Conservation (phyloP, 805 yeast genomes). For the Pichia gijzeniarum region DNA sequence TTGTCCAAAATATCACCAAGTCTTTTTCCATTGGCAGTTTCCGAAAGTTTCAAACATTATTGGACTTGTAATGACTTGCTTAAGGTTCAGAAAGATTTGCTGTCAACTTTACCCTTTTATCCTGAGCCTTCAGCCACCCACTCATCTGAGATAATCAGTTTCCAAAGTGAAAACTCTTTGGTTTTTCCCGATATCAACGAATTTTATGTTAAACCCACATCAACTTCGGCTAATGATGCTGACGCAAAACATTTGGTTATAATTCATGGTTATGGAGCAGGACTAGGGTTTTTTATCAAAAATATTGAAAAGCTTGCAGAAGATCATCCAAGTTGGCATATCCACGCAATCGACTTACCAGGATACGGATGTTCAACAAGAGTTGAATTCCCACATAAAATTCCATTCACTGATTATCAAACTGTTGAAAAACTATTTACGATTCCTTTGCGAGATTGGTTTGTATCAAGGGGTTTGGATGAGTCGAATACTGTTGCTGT, state of each 20-base stretch:
- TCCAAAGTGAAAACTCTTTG: slow-evolving; percentile 36
- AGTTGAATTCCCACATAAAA: slow-evolving; percentile 50
- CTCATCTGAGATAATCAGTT: slow-evolving; percentile 41
- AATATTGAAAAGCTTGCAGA: slow-evolving; percentile 44
- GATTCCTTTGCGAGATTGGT: slow-evolving; percentile 62
- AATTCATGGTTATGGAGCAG: slow-evolving; percentile 92
- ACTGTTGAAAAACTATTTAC: slow-evolving; percentile 59
- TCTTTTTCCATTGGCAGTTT: slow-evolving; percentile 52
- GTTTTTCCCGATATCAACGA: slow-evolving; percentile 64
- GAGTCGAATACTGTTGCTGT: slow-evolving; percentile 47
- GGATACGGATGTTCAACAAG: slow-evolving; percentile 91
- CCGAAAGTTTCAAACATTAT: slow-evolving; percentile 51
- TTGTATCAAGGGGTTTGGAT: slow-evolving; percentile 33
- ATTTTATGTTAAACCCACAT: slow-evolving; percentile 47
- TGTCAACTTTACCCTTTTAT: slow-evolving; percentile 49
- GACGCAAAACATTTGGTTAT: slow-evolving; percentile 53
- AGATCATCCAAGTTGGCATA: slow-evolving; percentile 47
- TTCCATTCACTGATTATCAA: slow-evolving; percentile 33
- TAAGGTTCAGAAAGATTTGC: slow-evolving; percentile 37
- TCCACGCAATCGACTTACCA: slow-evolving; percentile 80
- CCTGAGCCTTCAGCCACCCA: slow-evolving; percentile 48
- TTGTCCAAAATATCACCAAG: slow-evolving; percentile 35
- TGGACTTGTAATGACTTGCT: slow-evolving; percentile 23
- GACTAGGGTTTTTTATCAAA: slow-evolving; percentile 72
- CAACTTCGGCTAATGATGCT: slow-evolving; percentile 7